Conservation (phyloP, 2,329 filamentous ascomycete genomes). For the Talaromyces sp. region DNA sequence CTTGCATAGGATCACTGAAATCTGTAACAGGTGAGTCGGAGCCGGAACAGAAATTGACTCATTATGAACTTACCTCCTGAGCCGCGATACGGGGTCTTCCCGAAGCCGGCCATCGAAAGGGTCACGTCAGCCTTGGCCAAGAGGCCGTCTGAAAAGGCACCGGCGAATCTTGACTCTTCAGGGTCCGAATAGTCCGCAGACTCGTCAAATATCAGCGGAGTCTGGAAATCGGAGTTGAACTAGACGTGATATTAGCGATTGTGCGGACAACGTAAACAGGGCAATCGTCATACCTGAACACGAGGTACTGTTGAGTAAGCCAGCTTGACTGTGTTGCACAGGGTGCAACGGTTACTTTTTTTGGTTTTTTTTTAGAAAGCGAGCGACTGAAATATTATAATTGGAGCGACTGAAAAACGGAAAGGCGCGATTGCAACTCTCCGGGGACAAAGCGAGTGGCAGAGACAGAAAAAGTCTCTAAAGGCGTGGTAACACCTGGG, state of each 20-base stretch:
- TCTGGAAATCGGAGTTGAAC: constrained; percentile 42
- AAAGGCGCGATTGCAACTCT: constrained; percentile 26
- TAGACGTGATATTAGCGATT: constrained; percentile 17
- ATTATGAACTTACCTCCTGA: constrained; percentile 68
- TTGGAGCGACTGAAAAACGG: constrained; percentile 33
- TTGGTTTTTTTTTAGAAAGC: constrained; percentile 25
- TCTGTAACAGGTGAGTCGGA: not conserved
- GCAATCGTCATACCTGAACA: constrained; percentile 37
- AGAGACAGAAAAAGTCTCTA: constrained; percentile 41
- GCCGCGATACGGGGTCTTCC: constrained; percentile 68
- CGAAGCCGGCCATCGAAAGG: constrained; percentile 76
- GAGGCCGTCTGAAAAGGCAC: constrained; percentile 46
- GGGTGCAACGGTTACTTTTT: constrained; percentile 36
- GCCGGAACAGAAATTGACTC: not conserved
- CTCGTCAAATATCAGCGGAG: constrained; percentile 44
- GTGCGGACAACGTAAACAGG: not conserved
- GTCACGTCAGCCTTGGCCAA: constrained; percentile 56
- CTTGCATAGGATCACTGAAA: constrained; percentile 28
- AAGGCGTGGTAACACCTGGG: constrained; percentile 20
- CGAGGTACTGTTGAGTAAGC: constrained; percentile 43
- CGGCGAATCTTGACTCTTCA: constrained; percentile 40
- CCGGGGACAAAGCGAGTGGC: constrained; percentile 19
- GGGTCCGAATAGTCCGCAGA: constrained; percentile 41
- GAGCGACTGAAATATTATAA: constrained; percentile 43
- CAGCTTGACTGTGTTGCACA: constrained; percentile 45